These are phyloP conservation scores for Apiotrichum laibachii DNA, from an alignment of 1,284 basidiomycete genomes.

Conservation along the genomic window DNA sequence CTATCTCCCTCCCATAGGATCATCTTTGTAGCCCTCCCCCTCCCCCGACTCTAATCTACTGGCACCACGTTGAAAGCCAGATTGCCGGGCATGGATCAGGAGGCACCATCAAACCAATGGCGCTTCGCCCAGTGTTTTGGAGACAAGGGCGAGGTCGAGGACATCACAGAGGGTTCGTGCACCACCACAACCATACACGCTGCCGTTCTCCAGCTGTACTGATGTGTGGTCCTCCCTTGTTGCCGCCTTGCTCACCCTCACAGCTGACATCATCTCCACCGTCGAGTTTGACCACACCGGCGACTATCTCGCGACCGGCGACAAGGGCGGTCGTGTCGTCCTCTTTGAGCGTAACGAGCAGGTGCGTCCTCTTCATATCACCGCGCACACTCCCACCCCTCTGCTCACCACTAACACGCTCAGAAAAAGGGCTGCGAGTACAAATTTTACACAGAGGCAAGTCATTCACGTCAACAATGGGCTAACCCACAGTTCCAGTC, in stretches of 20 bases:
- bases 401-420: neutral
- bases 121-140: constrained; percentile 99
- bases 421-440: constrained; percentile 99
- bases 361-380: constrained; percentile 58
- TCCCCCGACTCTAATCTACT: neutral
- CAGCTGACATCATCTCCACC: constrained; percentile 98
- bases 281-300: constrained; percentile 99
- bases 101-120: constrained; percentile 72
- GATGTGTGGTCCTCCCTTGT: neutral
- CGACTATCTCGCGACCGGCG: constrained; percentile 98
- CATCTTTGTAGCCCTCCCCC: neutral
- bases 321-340: constrained; percentile 98
- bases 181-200: neutral
- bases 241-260: constrained; percentile 5
- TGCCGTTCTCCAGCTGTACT: neutral
- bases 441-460: constrained; percentile 95
- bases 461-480: constrained; percentile 8
- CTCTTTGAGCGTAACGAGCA: constrained; percentile 97
- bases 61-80: neutral
- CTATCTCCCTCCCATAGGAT: neutral
- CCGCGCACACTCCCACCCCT: neutral
- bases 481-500: constrained; percentile 66
- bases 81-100: constrained; percentile 61
- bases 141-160: constrained; percentile 98
- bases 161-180: constrained; percentile 89